Base-by-base conservation (phyloP, 2,329 filamentous ascomycete species). In the Colletotrichum aenigma region DNA sequence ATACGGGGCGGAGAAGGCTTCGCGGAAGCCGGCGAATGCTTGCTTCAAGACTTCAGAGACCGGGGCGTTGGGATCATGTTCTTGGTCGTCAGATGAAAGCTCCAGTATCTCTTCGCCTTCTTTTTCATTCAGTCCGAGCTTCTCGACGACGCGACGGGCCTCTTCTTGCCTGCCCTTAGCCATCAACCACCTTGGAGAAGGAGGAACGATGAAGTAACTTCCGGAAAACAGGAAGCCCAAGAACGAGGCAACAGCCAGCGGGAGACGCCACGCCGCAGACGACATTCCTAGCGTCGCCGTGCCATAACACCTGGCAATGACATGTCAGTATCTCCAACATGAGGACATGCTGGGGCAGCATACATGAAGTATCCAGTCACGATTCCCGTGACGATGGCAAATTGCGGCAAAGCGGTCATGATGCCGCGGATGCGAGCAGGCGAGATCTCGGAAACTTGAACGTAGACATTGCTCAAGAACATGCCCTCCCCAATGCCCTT, bases 381-480 rank as follows among this genome's bases (percentile, higher is more conserved):
- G 1, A 93, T 79, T 0, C 90, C 91, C 3, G 86, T 69, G 0
- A 87, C 88, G 38, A 88, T 89, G 3, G 88, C 76, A n/a, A 92
- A 84, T 77, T 92, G 90, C 2, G 90, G 88, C 1, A 88, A 80
- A 0, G 90, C 88, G 0, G 89, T 88, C 73, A 93, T 82, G 5
- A 86, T 83, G 3, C 90, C 91, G 28, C 91, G 85, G 16, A 85
- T 81, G 1, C 84, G 83, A 0, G 88, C 84, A 0, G 91, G 91
- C 0, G 90, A 88, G 48, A 93, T 91, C 79, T 93, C 91, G 24
- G 89, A 90, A 9, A 92, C 88, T 77, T 92, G 89, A 6, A 87
- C 86, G 62, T 82, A 85, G 6, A 91, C 86, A 4, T 86, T 89
- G 15, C 89, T 88, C 12, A 93, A 78, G 72, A 88, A 92, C 1